Percentiles rank a stretch among this genome's conserved stretches.
Evolutionary conservation across 495 filamentous ascomycete species (phyloP).

Genomic region (Xylaria cubensis): DNA sequence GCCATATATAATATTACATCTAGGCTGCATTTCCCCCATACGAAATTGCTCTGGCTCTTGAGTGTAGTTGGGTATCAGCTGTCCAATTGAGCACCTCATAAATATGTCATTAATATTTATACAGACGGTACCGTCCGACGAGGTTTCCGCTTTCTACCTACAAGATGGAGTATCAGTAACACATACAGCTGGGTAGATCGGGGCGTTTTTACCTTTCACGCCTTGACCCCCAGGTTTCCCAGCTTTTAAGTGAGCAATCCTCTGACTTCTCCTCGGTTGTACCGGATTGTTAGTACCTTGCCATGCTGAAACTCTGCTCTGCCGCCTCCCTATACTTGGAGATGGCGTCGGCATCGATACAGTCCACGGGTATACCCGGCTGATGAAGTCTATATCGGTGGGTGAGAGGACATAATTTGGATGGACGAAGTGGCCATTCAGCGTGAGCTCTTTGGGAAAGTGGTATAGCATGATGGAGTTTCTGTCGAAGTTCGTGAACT

Average conservation of each 20-base stretch:
- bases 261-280: no score
- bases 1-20: no score
- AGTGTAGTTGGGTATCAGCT: no score
- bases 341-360: no score
- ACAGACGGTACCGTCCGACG: background rate
- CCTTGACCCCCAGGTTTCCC: background rate
- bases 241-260: no score
- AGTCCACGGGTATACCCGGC: slow-evolving; percentile 23
- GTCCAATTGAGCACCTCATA: no score
- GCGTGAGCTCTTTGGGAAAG: slow-evolving; percentile 3
- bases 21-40: no score
- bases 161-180: background rate
- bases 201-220: background rate
- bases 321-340: no score
- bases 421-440: background rate
- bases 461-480: slow-evolving; percentile 17
- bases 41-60: no score
- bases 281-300: no score
- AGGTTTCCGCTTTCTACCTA: background rate
- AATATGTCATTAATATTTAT: background rate
- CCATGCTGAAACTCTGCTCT: no score
- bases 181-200: background rate
- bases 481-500: slow-evolving; percentile 3
- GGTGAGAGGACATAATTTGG: slow-evolving; percentile 22
- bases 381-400: slow-evolving; percentile 31